phyloP scores from a whole-genome alignment of 192 early-diverging fungal genomes.

The Rhizophlyctis rosea region DNA sequence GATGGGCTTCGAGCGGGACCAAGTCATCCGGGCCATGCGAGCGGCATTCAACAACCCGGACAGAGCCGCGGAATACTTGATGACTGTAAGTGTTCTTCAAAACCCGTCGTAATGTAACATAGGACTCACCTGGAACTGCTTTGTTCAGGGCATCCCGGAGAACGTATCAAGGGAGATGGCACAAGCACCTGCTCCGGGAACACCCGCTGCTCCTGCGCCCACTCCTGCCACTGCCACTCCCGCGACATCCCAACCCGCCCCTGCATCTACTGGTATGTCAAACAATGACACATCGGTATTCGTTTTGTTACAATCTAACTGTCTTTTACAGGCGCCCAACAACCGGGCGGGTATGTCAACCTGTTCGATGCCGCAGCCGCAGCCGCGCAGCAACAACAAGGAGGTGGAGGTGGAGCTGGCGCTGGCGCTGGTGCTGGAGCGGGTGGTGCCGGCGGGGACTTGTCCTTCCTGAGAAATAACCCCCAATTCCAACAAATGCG shows the following conservation, averaged over 20 bases:
- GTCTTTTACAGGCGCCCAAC: no score
- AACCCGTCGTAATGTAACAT: background rate
- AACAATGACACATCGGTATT: no score
- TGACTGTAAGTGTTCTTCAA: slow-evolving; percentile 59
- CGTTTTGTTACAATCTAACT: no score
- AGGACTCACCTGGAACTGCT: background rate
- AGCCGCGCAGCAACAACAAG: slow-evolving; percentile 18
- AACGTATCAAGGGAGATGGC: slow-evolving; percentile 50
- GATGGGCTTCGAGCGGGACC: slow-evolving; percentile 89
- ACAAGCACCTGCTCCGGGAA: slow-evolving; percentile 26
- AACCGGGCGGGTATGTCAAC: slow-evolving; percentile 35
- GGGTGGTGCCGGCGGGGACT: slow-evolving; percentile 28
- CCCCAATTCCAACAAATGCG: slow-evolving; percentile 93
- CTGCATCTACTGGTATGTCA: background rate
- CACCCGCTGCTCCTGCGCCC: slow-evolving; percentile 19
- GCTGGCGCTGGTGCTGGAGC: slow-evolving; percentile 24
- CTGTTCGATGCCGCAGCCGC: slow-evolving; percentile 42
- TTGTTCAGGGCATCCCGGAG: slow-evolving; percentile 76
- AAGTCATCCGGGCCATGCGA: slow-evolving; percentile 86
- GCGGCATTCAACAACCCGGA: slow-evolving; percentile 98
- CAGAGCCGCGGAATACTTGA: slow-evolving; percentile 92
- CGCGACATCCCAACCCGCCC: slow-evolving; percentile 15
- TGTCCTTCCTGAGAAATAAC: slow-evolving; percentile 65
- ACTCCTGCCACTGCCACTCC: slow-evolving; percentile 27
- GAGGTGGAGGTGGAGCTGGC: slow-evolving; percentile 19